These are phyloP conservation scores for Camellia sinensis DNA, from an alignment of 148 eudicot species.

Conservation along the genomic window DNA sequence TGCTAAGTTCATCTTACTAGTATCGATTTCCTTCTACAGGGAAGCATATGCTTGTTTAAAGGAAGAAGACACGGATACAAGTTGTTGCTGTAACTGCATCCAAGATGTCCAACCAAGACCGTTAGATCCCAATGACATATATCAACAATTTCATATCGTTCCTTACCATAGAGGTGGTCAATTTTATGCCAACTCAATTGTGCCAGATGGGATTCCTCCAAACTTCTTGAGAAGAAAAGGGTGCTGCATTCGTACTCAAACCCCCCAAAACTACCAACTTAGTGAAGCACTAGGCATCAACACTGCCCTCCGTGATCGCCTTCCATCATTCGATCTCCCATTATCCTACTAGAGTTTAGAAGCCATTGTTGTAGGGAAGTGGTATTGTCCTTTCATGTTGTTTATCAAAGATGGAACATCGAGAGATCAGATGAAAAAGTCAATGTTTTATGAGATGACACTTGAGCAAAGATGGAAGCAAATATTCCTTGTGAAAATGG, in stretches of 20 bases:
- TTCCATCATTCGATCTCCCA: constrained; percentile 44
- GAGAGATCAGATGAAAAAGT: constrained; percentile 41
- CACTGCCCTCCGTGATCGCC: constrained; percentile 42
- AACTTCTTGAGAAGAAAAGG: constrained; percentile 39
- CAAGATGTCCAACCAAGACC: constrained; percentile 50
- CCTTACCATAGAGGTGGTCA: background rate
- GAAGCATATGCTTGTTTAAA: constrained; percentile 57
- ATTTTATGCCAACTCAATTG: constrained; percentile 49
- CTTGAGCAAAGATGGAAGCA: constrained; percentile 78
- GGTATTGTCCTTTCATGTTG: constrained; percentile 79
- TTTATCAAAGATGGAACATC: constrained; percentile 54
- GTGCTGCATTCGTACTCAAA: constrained; percentile 33
- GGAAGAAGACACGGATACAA: constrained; percentile 46
- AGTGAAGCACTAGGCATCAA: constrained; percentile 60
- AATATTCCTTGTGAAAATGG: constrained; percentile 35
- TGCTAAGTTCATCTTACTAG: constrained; percentile 4
- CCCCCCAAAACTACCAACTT: constrained; percentile 33
- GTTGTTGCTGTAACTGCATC: constrained; percentile 37
- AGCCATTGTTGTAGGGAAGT: constrained; percentile 58
- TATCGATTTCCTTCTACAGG: constrained; percentile 21
- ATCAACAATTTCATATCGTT: constrained; percentile 63
- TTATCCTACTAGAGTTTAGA: constrained; percentile 24
- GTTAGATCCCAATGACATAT: constrained; percentile 43
- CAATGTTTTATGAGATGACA: constrained; percentile 60
- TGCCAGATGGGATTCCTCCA: constrained; percentile 59